Conservation (phyloP, 768 basidiomycete genomes). For the Mycena metata region DNA sequence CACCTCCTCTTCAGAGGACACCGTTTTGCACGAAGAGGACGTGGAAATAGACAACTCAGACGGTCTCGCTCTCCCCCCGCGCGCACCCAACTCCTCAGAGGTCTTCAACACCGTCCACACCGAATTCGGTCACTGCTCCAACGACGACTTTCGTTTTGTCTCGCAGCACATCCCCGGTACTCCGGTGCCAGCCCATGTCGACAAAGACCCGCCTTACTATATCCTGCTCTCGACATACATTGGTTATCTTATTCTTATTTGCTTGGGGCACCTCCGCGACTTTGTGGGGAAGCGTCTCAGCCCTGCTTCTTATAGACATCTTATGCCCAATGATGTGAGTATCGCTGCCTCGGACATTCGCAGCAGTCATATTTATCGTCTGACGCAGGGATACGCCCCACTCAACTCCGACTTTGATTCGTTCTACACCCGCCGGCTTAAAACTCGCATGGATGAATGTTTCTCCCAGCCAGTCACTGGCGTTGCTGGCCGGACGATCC, state of each 20-base stretch:
- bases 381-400: constrained; percentile 89
- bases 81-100: constrained; percentile 85
- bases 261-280: constrained; percentile 93
- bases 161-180: constrained; percentile 70
- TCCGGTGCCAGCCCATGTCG: constrained; percentile 65
- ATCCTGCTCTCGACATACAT: constrained; percentile 93
- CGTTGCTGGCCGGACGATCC: constrained; percentile 94
- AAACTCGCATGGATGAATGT: constrained; percentile 94
- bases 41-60: constrained; percentile 58
- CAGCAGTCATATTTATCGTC: neutral
- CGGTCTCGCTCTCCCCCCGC: constrained; percentile 70
- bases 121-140: constrained; percentile 93
- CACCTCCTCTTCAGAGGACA: constrained; percentile 79
- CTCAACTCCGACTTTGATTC: constrained; percentile 99
- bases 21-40: constrained; percentile 69
- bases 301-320: constrained; percentile 79
- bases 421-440: constrained; percentile 97
- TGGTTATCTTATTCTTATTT: constrained; percentile 92
- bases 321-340: constrained; percentile 84
- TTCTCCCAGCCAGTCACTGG: constrained; percentile 95
- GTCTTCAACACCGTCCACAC: constrained; percentile 84
- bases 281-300: constrained; percentile 93
- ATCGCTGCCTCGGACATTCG: constrained; percentile 42
- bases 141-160: constrained; percentile 78
- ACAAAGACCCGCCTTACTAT: constrained; percentile 93